Percentiles rank a stretch among this genome's conserved stretches.
Evolutionary conservation across 192 early-diverging fungal species (phyloP).

Genomic region (Coemansia sp.): DNA sequence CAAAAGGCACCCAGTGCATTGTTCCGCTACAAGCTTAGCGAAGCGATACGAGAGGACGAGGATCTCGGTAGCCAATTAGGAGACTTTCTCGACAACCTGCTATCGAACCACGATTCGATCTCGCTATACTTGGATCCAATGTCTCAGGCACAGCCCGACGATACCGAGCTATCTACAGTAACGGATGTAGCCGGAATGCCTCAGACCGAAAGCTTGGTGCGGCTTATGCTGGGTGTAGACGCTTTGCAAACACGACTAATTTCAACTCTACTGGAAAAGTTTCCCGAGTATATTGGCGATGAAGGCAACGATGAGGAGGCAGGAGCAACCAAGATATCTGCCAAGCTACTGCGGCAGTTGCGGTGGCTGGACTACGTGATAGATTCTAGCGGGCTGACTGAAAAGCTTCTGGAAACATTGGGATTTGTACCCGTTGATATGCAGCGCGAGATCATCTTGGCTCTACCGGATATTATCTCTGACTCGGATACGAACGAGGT

Average conservation of each 20-base stretch:
- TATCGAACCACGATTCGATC: conserved; percentile 29
- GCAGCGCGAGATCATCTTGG: conserved; percentile 70
- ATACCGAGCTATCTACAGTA: not conserved
- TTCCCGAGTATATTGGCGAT: conserved; percentile 60
- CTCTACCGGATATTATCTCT: conserved; percentile 71
- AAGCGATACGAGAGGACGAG: conserved; percentile 9
- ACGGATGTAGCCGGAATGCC: not conserved
- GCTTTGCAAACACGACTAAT: conserved; percentile 59
- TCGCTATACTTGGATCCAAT: conserved; percentile 32
- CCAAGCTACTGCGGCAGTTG: conserved; percentile 68
- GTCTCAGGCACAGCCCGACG: not conserved
- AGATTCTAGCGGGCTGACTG: conserved; percentile 57
- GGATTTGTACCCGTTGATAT: conserved; percentile 60
- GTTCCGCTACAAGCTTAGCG: conserved; percentile 29
- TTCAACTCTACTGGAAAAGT: conserved; percentile 55
- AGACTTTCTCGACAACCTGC: conserved; percentile 28
- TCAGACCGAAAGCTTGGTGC: conserved; percentile 57
- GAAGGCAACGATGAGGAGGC: conserved; percentile 28
- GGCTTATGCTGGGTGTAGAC: conserved; percentile 61
- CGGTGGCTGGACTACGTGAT: conserved; percentile 74
- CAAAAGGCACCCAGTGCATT: conserved; percentile 33
- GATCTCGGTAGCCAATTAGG: conserved; percentile 1
- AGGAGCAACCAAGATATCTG: conserved; percentile 50
- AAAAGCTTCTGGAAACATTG: conserved; percentile 68
- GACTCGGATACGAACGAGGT: conserved; percentile 68